Evolutionary conservation across 1,284 basidiomycete genomes (phyloP).

Genomic region (Apiotrichum montevideense): DNA sequence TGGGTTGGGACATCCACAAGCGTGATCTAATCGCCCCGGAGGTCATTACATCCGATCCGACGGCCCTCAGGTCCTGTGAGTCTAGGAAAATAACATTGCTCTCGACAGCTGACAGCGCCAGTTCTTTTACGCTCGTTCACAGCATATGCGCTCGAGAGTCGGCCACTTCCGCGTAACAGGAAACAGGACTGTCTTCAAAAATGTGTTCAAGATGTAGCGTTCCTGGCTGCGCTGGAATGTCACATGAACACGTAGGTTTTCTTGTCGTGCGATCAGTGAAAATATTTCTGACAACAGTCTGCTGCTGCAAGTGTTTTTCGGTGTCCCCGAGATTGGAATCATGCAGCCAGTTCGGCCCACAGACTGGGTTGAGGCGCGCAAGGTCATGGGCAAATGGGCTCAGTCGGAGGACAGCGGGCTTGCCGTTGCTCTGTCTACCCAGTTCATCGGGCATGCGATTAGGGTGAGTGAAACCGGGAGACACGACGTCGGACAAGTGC

Average conservation of each 20-base stretch:
- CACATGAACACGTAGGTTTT: conserved; percentile 2
- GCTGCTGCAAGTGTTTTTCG: conserved; percentile 5
- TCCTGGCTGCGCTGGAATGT: neutral
- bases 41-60: neutral
- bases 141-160: neutral
- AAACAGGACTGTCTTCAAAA: conserved; percentile 2
- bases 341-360: conserved; percentile 7
- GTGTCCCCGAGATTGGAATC: conserved; percentile 1
- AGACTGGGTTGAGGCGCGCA: conserved; percentile 5
- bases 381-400: conserved; percentile 1
- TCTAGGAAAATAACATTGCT: too few relatives aligned
- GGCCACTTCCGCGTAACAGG: neutral
- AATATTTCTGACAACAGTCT: neutral
- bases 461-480: neutral
- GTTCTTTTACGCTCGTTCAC: conserved; percentile 1
- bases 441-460: neutral
- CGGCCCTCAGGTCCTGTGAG: neutral
- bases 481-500: too few relatives aligned
- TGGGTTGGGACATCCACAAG: conserved; percentile 8
- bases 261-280: too few relatives aligned
- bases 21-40: conserved; percentile 8
- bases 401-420: neutral
- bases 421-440: neutral
- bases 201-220: neutral
- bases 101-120: neutral